phyloP scores from a whole-genome alignment of 441 rosid species.

The Aquilaria agallochum region DNA sequence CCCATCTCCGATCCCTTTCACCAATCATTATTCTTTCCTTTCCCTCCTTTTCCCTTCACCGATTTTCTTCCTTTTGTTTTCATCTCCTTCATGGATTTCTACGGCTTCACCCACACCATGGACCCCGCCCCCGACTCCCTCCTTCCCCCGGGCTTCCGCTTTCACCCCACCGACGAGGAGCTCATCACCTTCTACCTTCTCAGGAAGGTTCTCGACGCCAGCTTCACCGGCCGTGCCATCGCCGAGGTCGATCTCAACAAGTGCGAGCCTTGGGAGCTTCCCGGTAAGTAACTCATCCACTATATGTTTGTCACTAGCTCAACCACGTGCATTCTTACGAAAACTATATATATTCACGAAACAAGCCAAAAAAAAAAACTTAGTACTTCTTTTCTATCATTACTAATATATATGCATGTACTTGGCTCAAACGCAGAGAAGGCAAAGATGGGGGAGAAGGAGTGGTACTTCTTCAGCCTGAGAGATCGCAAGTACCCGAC shows the following conservation, averaged over 20 bases:
- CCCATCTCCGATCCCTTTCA: background rate
- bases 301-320: background rate
- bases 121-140: constrained; percentile 39
- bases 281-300: constrained; percentile 38
- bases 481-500: constrained; percentile 91
- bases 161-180: constrained; percentile 94
- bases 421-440: constrained; percentile 39
- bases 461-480: constrained; percentile 86
- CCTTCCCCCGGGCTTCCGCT: constrained; percentile 92
- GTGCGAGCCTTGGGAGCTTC: constrained; percentile 97
- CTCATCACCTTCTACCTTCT: constrained; percentile 83
- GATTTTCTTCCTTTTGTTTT: constrained; percentile 6
- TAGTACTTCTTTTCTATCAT: background rate
- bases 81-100: constrained; percentile 31
- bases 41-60: background rate
- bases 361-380: background rate
- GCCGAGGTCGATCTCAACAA: constrained; percentile 92
- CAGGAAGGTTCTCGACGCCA: constrained; percentile 73
- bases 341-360: background rate
- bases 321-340: background rate
- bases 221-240: constrained; percentile 68
- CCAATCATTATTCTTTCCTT: background rate
- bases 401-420: background rate
- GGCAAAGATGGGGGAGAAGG: constrained; percentile 90
- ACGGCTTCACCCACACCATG: constrained; percentile 21